phyloP scores from a whole-genome alignment of 306 rosid genomes.

The Alnus rubra region DNA sequence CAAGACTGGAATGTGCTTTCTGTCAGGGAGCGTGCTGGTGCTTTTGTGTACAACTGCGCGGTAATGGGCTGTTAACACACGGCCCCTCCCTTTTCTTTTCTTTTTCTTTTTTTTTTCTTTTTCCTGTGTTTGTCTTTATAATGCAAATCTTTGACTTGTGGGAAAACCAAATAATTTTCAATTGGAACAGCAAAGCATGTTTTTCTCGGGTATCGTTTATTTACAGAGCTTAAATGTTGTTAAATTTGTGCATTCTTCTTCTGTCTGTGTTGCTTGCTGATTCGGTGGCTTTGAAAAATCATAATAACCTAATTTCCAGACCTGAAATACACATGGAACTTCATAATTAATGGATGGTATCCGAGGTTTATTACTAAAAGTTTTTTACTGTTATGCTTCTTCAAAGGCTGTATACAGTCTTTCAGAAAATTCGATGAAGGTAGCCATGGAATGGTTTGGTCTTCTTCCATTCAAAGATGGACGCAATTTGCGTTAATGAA shows the following conservation, averaged over 20 bases:
- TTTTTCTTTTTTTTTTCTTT: neutral
- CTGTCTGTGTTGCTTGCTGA: neutral
- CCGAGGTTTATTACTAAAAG: neutral
- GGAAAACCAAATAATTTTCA: conserved; percentile 11
- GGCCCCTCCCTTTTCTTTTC: neutral
- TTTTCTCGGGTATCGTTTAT: neutral
- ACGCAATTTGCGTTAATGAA: too few species aligned
- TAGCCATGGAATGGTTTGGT: too few species aligned
- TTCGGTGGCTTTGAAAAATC: neutral
- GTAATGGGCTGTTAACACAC: conserved; percentile 36
- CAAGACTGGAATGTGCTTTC: conserved; percentile 39
- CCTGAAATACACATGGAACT: neutral
- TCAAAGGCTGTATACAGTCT: neutral
- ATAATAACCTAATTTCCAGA: neutral
- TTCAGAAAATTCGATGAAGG: too few species aligned
- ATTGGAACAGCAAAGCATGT: conserved; percentile 6
- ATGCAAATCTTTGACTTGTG: conserved; percentile 1
- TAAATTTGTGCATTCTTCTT: neutral
- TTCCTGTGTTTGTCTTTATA: neutral
- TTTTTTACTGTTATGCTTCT: neutral
- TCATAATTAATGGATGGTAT: neutral
- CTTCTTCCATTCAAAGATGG: too few species aligned
- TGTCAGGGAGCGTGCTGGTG: conserved; percentile 30
- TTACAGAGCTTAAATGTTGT: neutral
- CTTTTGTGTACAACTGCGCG: conserved; percentile 45